Evolutionary conservation across 345 rosid species (phyloP), one percentile per base, ranked within the genome.

Genomic region (Psidium friedrichsthalianum): DNA sequence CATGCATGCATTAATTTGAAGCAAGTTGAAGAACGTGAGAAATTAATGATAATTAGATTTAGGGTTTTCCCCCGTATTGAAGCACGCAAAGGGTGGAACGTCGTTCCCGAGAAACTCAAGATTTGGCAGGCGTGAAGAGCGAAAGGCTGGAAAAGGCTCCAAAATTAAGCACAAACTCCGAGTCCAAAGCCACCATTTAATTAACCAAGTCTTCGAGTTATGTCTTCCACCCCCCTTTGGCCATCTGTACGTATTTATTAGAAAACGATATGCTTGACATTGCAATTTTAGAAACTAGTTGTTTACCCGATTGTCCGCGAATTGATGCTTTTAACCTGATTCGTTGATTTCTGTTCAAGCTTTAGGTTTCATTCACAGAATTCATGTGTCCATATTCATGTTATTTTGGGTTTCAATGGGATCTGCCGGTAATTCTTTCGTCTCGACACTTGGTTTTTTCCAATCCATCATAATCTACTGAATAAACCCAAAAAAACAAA

Each of bases 281-380:
- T 64, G 11, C 24, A 0, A 69, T 32, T 8, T 32, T 6, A 32
- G 24, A 16, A 69, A 69, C 24, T 69, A 11, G 0, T 32, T 6
- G 0, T 20, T 55, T 7, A 21, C 21, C 25, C 1, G 1, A 21
- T 4, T 55, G 3, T 8, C 8, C 22, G 10, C 0, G 25, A 55
- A 21, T 55, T 24, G 57, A 21, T 0, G 57, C 11, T 8, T 55
- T 20, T 55, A 20, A 0, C 7, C 9, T 6, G 5, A 52, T 52
- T 52, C 16, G 16, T 11, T 7, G 21, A 61, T 61, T 61, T 61
- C 5, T 61, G 2, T 18, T 32, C 24, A 0, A 9, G 36, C 47
- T 6, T 5, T 8, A 69, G 25, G 25, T 0, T 69, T 36, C 80
- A 18, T 69, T 24, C 25, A 0, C 18, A 25, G 13, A 36, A 69